Percentiles rank a stretch among this genome's conserved stretches.
Conservation (phyloP, 2,329 filamentous ascomycete species). For the Curvularia lunata region DNA sequence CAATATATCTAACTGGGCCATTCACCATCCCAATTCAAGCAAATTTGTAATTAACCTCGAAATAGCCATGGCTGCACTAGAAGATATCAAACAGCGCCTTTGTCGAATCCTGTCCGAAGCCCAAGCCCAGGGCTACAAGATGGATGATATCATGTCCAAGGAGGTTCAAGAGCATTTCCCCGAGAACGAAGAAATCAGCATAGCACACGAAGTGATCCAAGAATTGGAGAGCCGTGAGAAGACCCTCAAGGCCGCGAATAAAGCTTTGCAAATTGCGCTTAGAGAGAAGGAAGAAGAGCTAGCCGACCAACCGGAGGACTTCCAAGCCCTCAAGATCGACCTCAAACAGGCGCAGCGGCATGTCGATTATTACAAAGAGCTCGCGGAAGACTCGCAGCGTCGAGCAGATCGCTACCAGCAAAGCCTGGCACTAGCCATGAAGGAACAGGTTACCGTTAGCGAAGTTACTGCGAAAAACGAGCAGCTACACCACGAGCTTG, state of each 20-base stretch:
- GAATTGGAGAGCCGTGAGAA: slow-evolving; percentile 8
- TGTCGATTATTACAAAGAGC: slow-evolving; percentile 19
- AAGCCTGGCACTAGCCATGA: slow-evolving; percentile 12
- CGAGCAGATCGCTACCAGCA: slow-evolving; percentile 24
- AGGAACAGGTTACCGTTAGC: slow-evolving; percentile 6
- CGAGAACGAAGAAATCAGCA: slow-evolving; percentile 19
- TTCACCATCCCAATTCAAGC: neutral
- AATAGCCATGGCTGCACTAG: slow-evolving; percentile 18
- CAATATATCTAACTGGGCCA: neutral
- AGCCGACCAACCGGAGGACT: slow-evolving; percentile 22
- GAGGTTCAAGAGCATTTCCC: slow-evolving; percentile 20
- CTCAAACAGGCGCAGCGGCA: slow-evolving; percentile 22
- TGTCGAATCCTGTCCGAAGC: slow-evolving; percentile 19
- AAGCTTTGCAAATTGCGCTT: neutral
- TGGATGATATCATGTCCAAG: slow-evolving; percentile 24
- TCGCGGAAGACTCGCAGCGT: slow-evolving; percentile 10
- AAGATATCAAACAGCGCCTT: slow-evolving; percentile 24
- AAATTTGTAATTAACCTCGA: neutral
- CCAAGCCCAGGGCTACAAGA: slow-evolving; percentile 18
- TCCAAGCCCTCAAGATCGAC: slow-evolving; percentile 24
- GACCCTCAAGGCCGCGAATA: slow-evolving; percentile 9
- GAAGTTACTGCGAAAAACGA: slow-evolving; percentile 14
- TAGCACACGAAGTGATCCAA: slow-evolving; percentile 11
- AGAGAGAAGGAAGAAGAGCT: slow-evolving; percentile 21
- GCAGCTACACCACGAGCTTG: slow-evolving; percentile 16